Evolutionary conservation across 2,329 filamentous ascomycete species (phyloP).

Genomic region (Claviceps cyperi): DNA sequence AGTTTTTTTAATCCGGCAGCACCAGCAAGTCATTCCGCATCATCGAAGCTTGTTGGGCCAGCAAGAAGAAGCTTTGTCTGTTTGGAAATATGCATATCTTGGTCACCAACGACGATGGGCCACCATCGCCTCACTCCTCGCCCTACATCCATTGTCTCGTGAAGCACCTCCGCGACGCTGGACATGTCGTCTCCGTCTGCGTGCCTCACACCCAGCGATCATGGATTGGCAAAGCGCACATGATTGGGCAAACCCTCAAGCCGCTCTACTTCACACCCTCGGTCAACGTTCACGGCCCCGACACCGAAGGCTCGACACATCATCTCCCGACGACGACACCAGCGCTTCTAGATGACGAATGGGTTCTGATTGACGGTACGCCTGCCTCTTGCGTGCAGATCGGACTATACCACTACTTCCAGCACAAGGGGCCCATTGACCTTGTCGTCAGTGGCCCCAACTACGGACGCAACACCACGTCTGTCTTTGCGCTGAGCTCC

Average conservation of each 20-base stretch:
- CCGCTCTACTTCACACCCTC: conserved; percentile 66
- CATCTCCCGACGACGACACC: conserved; percentile 37
- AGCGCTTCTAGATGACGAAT: conserved; percentile 46
- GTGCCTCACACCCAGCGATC: conserved; percentile 84
- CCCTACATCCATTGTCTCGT: conserved; percentile 69
- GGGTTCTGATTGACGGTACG: conserved; percentile 69
- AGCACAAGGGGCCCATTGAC: conserved; percentile 56
- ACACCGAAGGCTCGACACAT: conserved; percentile 50
- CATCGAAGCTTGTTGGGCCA: too few species aligned
- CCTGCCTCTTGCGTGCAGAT: conserved; percentile 73
- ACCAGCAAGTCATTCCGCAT: too few species aligned
- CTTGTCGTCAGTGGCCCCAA: conserved; percentile 70
- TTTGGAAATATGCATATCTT: conserved; percentile 42
- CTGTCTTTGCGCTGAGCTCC: conserved; percentile 63
- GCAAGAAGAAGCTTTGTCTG: background rate
- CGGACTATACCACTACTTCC: conserved; percentile 66
- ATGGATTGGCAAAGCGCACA: conserved; percentile 97
- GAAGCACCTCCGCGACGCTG: conserved; percentile 53
- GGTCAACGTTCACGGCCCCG: conserved; percentile 24
- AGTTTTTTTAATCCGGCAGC: too few species aligned
- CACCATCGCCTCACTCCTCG: conserved; percentile 62
- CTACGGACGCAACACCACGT: conserved; percentile 70
- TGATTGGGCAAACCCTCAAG: conserved; percentile 77
- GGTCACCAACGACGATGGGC: conserved; percentile 68
- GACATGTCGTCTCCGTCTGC: conserved; percentile 81